Evolutionary conservation across 139 green algal species (phyloP).

Genomic region (Picocystis salinarum): DNA sequence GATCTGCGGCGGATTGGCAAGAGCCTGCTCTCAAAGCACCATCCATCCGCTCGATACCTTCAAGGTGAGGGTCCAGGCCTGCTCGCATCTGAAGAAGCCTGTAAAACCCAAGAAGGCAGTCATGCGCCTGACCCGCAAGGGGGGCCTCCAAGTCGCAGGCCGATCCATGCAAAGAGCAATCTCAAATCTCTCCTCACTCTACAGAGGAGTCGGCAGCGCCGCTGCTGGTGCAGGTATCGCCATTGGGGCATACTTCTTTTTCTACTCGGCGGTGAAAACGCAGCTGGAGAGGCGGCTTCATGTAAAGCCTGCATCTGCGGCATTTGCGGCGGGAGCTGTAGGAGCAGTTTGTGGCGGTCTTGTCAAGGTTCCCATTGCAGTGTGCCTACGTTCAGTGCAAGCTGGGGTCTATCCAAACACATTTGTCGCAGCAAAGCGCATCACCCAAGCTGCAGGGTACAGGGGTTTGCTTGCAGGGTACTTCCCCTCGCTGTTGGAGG

Average conservation of each 20-base stretch:
- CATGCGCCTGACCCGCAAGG: conserved; percentile 1
- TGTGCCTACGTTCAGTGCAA: conserved; percentile 68
- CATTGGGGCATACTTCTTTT: conserved; percentile 87
- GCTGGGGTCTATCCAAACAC: conserved; percentile 58
- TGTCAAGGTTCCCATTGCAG: conserved; percentile 50
- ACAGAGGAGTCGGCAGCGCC: conserved; percentile 66
- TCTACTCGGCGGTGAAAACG: conserved; percentile 49
- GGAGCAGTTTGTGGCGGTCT: conserved; percentile 11
- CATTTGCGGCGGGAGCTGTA: conserved; percentile 31
- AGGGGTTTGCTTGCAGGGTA: conserved; percentile 63
- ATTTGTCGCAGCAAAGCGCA: conserved; percentile 28
- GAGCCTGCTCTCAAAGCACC: conserved; percentile 58
- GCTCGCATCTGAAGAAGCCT: not conserved
- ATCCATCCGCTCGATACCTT: conserved; percentile 86
- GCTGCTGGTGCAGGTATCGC: conserved; percentile 75
- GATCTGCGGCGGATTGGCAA: conserved; percentile 56
- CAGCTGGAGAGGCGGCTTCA: conserved; percentile 21
- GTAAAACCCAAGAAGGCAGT: conserved; percentile 1
- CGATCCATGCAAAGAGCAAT: not conserved
- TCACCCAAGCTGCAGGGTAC: conserved; percentile 31
- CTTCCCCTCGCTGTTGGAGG: conserved; percentile 59
- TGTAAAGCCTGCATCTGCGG: conserved; percentile 3
- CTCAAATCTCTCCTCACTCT: conserved; percentile 19
- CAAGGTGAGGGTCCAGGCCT: conserved; percentile 51
- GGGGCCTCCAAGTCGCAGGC: not conserved